These are phyloP conservation scores for Pseudozyma flocculosa DNA, from an alignment of 1,284 basidiomycete genomes.

Conservation along the genomic window DNA sequence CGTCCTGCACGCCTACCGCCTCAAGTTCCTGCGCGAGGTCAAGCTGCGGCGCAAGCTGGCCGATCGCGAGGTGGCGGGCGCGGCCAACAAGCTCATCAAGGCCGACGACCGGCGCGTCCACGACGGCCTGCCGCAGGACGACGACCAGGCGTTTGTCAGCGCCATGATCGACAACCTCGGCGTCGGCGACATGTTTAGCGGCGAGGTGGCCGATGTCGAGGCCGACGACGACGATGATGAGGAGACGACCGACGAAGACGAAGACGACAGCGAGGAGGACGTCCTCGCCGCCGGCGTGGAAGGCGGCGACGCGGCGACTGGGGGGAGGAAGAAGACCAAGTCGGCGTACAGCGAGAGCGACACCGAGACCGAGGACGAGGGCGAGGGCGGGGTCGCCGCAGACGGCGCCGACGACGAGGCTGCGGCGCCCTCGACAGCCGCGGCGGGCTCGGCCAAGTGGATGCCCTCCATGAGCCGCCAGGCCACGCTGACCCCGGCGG, in stretches of 20 bases:
- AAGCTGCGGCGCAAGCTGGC: constrained; percentile 48
- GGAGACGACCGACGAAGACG: constrained; percentile 59
- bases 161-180: constrained; percentile 54
- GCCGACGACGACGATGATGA: constrained; percentile 50
- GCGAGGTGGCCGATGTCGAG: constrained; percentile 50
- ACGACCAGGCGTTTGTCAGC: constrained; percentile 46
- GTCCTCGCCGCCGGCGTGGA: constrained; percentile 50
- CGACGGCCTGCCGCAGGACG: constrained; percentile 28
- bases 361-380: constrained; percentile 13
- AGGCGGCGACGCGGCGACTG: not conserved
- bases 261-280: constrained; percentile 55
- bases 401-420: constrained; percentile 1
- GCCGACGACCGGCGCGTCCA: constrained; percentile 19
- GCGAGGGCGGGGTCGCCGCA: not conserved
- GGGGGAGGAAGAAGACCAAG: not conserved
- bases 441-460: constrained; percentile 11
- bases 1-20: constrained; percentile 51
- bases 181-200: constrained; percentile 49
- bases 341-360: constrained; percentile 14
- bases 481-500: constrained; percentile 12
- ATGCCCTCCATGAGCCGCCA: constrained; percentile 28
- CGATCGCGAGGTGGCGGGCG: constrained; percentile 38
- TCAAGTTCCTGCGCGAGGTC: constrained; percentile 53
- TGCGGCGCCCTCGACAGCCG: not conserved
- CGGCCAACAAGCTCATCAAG: constrained; percentile 31